Conservation (phyloP, 2,329 filamentous ascomycete genomes). For the Nakataea oryzae region DNA sequence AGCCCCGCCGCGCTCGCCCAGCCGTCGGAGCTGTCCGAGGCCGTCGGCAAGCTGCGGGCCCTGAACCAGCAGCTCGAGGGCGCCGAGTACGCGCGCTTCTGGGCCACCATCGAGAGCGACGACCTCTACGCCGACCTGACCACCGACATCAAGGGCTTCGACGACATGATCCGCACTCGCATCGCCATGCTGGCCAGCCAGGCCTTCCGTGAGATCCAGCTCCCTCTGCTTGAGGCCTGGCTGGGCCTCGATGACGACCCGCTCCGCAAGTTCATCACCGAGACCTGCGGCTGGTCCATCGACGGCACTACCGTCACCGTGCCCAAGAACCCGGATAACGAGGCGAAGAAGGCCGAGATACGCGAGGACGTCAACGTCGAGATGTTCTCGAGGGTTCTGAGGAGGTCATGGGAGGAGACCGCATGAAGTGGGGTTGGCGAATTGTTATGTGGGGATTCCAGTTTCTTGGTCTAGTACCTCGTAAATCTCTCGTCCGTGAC, state of each 20-base stretch:
- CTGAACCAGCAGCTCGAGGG: conserved; percentile 83
- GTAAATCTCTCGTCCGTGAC: not conserved
- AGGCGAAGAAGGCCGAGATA: conserved; percentile 91
- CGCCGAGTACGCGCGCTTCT: conserved; percentile 86
- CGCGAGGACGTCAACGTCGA: conserved; percentile 90
- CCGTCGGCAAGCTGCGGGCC: conserved; percentile 73
- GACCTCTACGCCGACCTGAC: conserved; percentile 93
- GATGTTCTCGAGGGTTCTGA: conserved; percentile 70
- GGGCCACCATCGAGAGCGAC: conserved; percentile 83
- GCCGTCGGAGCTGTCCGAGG: conserved; percentile 70
- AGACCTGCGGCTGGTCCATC: conserved; percentile 80
- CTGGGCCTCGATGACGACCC: conserved; percentile 57
- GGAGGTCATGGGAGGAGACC: conserved; percentile 77
- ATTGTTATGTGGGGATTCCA: not conserved
- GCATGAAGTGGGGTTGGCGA: conserved; percentile 27
- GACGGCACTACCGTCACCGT: conserved; percentile 55
- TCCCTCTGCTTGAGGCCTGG: conserved; percentile 63
- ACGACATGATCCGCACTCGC: conserved; percentile 82
- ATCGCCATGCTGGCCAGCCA: conserved; percentile 84
- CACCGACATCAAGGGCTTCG: conserved; percentile 88
- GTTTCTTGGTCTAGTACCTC: not conserved
- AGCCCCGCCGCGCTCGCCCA: conserved; percentile 66
- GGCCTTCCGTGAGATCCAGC: conserved; percentile 62
- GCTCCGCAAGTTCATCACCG: conserved; percentile 68
- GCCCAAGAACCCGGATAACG: conserved; percentile 91